A percentile compares a stretch with the other conserved stretches of the same genome.
These are phyloP conservation scores for Fusarium siculi DNA, from an alignment of 2,329 filamentous ascomycete genomes.

Conservation along the genomic window DNA sequence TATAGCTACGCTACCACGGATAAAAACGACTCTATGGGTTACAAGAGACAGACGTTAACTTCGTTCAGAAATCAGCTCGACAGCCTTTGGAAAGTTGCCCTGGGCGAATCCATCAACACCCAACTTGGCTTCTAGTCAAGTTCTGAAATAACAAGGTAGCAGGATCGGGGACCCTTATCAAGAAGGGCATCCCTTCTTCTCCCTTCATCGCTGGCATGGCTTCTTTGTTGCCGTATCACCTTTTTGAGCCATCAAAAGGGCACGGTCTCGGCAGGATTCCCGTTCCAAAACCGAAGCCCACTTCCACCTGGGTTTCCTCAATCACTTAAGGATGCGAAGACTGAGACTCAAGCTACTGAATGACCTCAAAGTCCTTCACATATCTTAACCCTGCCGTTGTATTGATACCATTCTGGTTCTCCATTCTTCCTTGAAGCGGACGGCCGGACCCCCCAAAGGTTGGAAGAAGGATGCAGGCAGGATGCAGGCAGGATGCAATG, in stretches of 20 bases:
- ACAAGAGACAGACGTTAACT: not conserved
- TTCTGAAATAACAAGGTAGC: not conserved
- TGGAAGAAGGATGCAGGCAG: not conserved
- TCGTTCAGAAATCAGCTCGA: not conserved
- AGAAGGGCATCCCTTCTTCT: not conserved
- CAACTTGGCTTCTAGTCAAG: not conserved
- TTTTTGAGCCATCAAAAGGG: not conserved
- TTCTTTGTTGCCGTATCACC: not conserved
- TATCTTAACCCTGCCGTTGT: not conserved
- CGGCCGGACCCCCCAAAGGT: not conserved
- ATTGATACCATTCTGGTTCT: not conserved
- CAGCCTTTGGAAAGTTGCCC: not conserved
- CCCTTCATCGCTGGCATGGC: not conserved
- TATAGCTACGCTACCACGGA: not conserved
- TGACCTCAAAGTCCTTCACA: not conserved
- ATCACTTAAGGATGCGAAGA: not conserved
- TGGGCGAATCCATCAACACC: not conserved
- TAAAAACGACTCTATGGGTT: not conserved
- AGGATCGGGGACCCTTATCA: not conserved
- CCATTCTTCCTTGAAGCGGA: not conserved
- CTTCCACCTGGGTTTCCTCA: not conserved
- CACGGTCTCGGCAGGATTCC: slow-evolving; percentile 6
- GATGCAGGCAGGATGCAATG: slow-evolving; percentile 6
- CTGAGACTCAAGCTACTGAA: not conserved
- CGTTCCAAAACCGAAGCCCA: slow-evolving; percentile 2